phyloP scores from a whole-genome alignment of 2,329 filamentous ascomycete species.

The Hypoxylon sp. region DNA sequence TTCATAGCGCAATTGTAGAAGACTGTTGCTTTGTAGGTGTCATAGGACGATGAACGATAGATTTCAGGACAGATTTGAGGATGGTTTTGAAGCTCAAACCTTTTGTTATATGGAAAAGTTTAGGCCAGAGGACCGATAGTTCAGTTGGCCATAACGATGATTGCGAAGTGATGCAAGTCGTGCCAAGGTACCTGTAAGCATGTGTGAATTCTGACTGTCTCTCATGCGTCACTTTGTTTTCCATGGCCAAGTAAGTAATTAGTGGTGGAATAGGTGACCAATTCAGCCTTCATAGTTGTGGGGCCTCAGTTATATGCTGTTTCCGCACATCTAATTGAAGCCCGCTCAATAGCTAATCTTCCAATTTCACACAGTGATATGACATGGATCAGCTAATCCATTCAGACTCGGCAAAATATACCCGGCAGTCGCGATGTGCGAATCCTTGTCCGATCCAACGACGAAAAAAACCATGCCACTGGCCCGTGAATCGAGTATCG shows the following conservation, averaged over 20 bases:
- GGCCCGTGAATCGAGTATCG: background rate
- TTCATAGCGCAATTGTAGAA: slow-evolving; percentile 11
- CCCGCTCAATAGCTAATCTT: background rate
- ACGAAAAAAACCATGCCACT: background rate
- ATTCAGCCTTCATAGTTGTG: background rate
- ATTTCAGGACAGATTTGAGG: background rate
- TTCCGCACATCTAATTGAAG: background rate
- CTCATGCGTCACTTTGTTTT: background rate
- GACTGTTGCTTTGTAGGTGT: background rate
- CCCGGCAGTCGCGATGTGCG: background rate
- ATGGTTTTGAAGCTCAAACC: background rate
- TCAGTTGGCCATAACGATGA: background rate
- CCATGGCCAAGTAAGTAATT: background rate
- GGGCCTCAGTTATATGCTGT: background rate
- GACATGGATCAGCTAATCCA: background rate
- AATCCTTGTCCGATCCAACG: background rate
- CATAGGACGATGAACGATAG: background rate
- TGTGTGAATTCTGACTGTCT: background rate
- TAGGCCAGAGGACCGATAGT: background rate
- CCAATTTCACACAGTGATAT: background rate
- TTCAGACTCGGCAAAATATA: background rate
- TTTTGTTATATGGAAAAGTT: background rate
- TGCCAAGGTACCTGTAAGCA: background rate
- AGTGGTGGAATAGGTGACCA: background rate
- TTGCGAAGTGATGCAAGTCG: background rate